Evolutionary conservation across 495 filamentous ascomycete species (phyloP).

Genomic region (Daldinia bambusicola): DNA sequence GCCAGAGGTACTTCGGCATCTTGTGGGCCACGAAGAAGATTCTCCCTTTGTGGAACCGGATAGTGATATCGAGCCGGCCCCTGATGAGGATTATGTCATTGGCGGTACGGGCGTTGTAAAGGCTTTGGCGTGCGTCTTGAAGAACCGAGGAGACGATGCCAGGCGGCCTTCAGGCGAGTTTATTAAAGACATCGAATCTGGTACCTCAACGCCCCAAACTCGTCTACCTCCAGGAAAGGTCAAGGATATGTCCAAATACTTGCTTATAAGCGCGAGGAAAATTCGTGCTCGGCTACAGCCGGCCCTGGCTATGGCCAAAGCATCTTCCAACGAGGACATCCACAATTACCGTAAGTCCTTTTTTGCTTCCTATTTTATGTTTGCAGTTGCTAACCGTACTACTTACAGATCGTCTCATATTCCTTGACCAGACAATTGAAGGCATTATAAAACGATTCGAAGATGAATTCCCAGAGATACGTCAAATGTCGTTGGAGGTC

Average conservation of each 20-base stretch:
- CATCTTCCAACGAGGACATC: slow-evolving; percentile 61
- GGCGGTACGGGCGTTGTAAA: slow-evolving; percentile 96
- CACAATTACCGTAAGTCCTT: slow-evolving; percentile 77
- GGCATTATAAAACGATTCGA: slow-evolving; percentile 95
- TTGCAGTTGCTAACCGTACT: slow-evolving; percentile 41
- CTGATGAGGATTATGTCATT: slow-evolving; percentile 94
- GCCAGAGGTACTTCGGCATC: slow-evolving; percentile 65
- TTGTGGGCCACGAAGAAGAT: slow-evolving; percentile 72
- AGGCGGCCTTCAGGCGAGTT: slow-evolving; percentile 60
- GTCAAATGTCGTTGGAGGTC: slow-evolving; percentile 62
- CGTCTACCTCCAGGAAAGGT: slow-evolving; percentile 68
- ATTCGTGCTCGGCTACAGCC: slow-evolving; percentile 86
- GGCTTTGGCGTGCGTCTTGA: slow-evolving; percentile 87
- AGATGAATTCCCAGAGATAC: slow-evolving; percentile 92
- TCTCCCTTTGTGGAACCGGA: slow-evolving; percentile 61
- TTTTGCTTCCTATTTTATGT: neutral
- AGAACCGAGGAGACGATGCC: slow-evolving; percentile 72
- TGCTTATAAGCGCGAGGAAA: slow-evolving; percentile 85
- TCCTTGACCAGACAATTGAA: slow-evolving; percentile 88
- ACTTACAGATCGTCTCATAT: slow-evolving; percentile 76
- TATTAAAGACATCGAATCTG: slow-evolving; percentile 53
- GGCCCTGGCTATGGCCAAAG: slow-evolving; percentile 78
- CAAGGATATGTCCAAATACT: slow-evolving; percentile 90
- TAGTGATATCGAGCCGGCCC: slow-evolving; percentile 75
- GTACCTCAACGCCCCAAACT: slow-evolving; percentile 26